Evolutionary conservation across 208 protist genomes (phyloP).

Genomic region (Crithidia brevicula): DNA sequence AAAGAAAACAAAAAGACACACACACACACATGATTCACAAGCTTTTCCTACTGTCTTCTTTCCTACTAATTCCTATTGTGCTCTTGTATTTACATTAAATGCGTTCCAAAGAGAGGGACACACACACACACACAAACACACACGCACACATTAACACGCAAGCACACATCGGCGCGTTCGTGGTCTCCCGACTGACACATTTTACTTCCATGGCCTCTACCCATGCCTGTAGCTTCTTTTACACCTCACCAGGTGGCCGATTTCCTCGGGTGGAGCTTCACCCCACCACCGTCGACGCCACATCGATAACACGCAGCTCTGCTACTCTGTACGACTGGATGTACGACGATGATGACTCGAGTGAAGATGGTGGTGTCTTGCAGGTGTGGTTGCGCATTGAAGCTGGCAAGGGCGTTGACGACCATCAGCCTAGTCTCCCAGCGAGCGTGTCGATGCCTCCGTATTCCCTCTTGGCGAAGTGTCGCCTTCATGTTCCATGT

Average conservation of each 20-base stretch:
- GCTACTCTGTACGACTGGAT: constrained; percentile 12
- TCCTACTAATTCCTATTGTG: too few species aligned
- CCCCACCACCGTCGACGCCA: neutral
- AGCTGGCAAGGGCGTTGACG: neutral
- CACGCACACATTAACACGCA: too few species aligned
- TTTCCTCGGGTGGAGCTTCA: neutral
- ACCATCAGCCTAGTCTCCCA: neutral
- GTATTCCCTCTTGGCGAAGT: neutral
- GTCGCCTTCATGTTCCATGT: constrained; percentile 9
- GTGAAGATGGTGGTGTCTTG: neutral
- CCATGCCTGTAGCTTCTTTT: constrained; percentile 16
- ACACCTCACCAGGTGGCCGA: neutral
- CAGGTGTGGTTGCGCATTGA: constrained; percentile 18
- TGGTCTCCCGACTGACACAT: too few species aligned
- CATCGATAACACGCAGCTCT: constrained; percentile 4
- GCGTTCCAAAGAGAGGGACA: too few species aligned
- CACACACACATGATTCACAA: too few species aligned
- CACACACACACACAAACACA: too few species aligned
- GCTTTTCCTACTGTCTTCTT: too few species aligned
- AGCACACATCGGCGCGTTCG: too few species aligned
- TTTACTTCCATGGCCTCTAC: too few species aligned
- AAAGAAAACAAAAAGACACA: too few species aligned
- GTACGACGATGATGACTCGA: neutral
- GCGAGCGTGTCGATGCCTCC: neutral
- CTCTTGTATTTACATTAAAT: too few species aligned